Evolutionary conservation across 495 filamentous ascomycete species (phyloP).

Genomic region (Massariosphaeria phaeospora): DNA sequence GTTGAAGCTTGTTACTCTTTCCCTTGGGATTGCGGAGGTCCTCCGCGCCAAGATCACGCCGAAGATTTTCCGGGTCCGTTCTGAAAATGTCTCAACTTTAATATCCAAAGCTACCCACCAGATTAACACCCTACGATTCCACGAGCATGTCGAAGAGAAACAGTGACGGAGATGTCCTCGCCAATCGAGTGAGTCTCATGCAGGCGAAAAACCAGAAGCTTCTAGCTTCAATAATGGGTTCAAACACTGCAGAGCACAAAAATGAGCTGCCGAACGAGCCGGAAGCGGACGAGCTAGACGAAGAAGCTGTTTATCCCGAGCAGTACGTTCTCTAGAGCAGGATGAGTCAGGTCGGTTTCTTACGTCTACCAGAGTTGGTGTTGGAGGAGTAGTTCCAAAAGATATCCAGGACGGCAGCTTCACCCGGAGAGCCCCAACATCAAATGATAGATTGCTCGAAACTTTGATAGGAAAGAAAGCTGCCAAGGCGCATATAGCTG

Average conservation of each 20-base stretch:
- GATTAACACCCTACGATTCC: conserved; percentile 1
- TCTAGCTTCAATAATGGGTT: conserved; percentile 50
- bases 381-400: conserved; percentile 45
- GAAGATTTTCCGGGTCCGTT: conserved; percentile 24
- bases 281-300: conserved; percentile 41
- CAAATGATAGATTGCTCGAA: conserved; percentile 44
- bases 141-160: conserved; percentile 26
- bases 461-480: conserved; percentile 46
- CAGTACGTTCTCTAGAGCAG: conserved; percentile 33
- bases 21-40: conserved; percentile 21
- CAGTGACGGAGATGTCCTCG: conserved; percentile 43
- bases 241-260: conserved; percentile 41
- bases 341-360: not conserved
- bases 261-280: conserved; percentile 41
- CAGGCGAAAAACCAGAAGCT: conserved; percentile 45
- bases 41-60: conserved; percentile 21
- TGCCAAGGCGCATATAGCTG: conserved; percentile 26
- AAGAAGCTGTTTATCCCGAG: conserved; percentile 30
- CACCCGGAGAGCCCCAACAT: conserved; percentile 38
- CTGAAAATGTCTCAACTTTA: conserved; percentile 23
- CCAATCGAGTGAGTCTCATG: conserved; percentile 44
- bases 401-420: conserved; percentile 39
- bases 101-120: conserved; percentile 20
- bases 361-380: conserved; percentile 39
- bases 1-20: conserved; percentile 7